Conservation (phyloP, 2,329 filamentous ascomycete species). For the Fusarium sp. region DNA sequence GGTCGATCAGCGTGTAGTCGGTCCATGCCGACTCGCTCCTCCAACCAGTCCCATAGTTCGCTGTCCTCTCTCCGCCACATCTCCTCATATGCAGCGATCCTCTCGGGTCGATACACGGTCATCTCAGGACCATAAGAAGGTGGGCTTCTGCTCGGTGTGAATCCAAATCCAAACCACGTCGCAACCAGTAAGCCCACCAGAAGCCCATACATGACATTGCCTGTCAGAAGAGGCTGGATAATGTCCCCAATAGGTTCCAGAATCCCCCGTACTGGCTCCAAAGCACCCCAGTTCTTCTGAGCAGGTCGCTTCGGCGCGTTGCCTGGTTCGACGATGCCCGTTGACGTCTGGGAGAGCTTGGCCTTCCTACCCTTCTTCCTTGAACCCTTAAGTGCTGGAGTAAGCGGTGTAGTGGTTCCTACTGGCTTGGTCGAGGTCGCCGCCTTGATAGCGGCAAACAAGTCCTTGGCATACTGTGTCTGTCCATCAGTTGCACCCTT, state of each 20-base stretch:
- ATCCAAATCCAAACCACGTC: slow-evolving; percentile 73
- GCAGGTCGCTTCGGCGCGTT: slow-evolving; percentile 53
- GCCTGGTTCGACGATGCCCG: slow-evolving; percentile 52
- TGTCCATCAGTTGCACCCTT: slow-evolving; percentile 95
- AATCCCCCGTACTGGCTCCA: slow-evolving; percentile 78
- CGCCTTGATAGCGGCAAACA: slow-evolving; percentile 76
- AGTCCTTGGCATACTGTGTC: slow-evolving; percentile 78
- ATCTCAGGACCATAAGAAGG: slow-evolving; percentile 48
- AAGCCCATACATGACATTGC: slow-evolving; percentile 79
- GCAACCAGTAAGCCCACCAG: slow-evolving; percentile 76
- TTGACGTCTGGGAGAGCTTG: slow-evolving; percentile 55
- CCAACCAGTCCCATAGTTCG: slow-evolving; percentile 91
- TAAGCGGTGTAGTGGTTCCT: slow-evolving; percentile 52
- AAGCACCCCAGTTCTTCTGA: slow-evolving; percentile 72
- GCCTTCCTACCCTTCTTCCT: slow-evolving; percentile 69
- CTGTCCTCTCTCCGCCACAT: slow-evolving; percentile 89
- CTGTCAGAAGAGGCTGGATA: slow-evolving; percentile 73
- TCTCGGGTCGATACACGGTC: slow-evolving; percentile 60
- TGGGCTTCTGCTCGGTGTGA: slow-evolving; percentile 51
- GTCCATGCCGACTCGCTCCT: slow-evolving; percentile 81
- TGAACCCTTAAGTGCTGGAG: slow-evolving; percentile 57
- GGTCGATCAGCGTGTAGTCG: slow-evolving; percentile 53
- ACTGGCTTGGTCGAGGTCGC: slow-evolving; percentile 73
- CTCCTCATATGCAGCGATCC: slow-evolving; percentile 86
- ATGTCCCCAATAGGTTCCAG: slow-evolving; percentile 75